Evolutionary conservation across 164 flowering plant genomes (phyloP), one percentile per base, ranked within the genome.

Genomic region (Pachysandra terminalis): DNA sequence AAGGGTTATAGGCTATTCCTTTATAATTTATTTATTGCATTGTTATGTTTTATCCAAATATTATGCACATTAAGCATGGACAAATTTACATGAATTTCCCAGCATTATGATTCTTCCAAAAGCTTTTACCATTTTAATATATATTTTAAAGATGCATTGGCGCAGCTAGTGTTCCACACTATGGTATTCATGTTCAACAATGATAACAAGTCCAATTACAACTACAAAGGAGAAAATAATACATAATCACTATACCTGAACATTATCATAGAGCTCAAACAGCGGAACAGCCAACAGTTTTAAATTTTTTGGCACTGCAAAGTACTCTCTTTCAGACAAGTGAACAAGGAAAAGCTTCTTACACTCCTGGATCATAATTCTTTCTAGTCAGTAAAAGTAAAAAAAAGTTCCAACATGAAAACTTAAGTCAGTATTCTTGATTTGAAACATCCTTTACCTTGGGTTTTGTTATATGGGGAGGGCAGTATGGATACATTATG

Each of bases 401-500:
- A 35, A 19, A 45, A 27, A 24, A 26, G 14, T 19, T 25, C 55
- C n/a, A 54, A 64, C 19, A 70, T 24, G 37, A 22, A 26, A 61
- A 52, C 28, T 5, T 41, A 1, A 16, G 5, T 8, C 19, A 14
- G 21, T 15, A 5, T 17, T 2, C 9, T 55, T 16, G 19, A 24
- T 21, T 45, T 56, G 2, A 55, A 25, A 27, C 12, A 54, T 23
- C 25, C 3, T 10, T 58, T 79, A 92, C 99, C 97, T 95, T 95
- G 5, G 99, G 97, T 74, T 92, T 95, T 53, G 97, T 86, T 24
- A 95, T 95, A 76, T 95, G 99, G 19, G 99, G 97, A 78, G 99
- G 99, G 75, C 93, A 95, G 71, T 95, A 95, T 5, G 99, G 99
- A 67, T 90, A 92, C 97, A 92, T 86, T 19, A 85, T 84, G 12